Percentiles rank a stretch among this genome's conserved stretches.
Conservation (phyloP, 768 basidiomycete species). For the Podaxis sp. region DNA sequence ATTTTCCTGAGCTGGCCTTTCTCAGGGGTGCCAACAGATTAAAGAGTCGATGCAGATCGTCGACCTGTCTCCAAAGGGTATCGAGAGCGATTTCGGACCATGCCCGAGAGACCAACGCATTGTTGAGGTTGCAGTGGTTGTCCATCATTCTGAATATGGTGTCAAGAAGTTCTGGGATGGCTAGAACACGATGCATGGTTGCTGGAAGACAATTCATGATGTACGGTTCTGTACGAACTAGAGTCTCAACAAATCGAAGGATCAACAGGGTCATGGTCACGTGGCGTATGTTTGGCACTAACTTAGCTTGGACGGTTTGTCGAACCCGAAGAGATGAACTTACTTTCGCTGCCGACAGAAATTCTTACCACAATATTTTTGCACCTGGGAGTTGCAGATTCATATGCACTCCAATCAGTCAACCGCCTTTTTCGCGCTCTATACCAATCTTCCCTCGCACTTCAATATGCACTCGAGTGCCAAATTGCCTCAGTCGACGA, state of each 20-base stretch:
- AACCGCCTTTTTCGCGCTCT: not conserved
- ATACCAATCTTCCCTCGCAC: not conserved
- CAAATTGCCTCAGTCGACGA: not conserved
- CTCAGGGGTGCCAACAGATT: conserved; percentile 19
- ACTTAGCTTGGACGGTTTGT: not conserved
- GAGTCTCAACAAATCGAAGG: not conserved
- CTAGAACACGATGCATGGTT: conserved; percentile 16
- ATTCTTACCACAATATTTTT: not conserved
- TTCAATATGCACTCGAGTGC: conserved; percentile 6
- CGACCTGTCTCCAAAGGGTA: conserved; percentile 23
- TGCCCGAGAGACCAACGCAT: conserved; percentile 20
- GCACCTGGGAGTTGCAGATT: not conserved
- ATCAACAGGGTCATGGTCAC: not conserved
- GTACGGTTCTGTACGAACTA: not conserved
- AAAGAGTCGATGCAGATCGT: conserved; percentile 21
- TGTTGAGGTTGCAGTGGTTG: conserved; percentile 14
- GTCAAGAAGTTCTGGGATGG: conserved; percentile 22
- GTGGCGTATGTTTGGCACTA: not conserved
- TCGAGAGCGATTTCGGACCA: conserved; percentile 23
- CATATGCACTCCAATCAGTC: not conserved
- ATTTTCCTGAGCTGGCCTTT: conserved; percentile 7
- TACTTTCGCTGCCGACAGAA: not conserved
- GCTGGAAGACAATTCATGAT: not conserved
- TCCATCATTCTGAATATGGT: conserved; percentile 19
- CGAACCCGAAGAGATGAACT: not conserved